phyloP scores from a whole-genome alignment of 139 green algal genomes.

The Medakamo hakoo region DNA sequence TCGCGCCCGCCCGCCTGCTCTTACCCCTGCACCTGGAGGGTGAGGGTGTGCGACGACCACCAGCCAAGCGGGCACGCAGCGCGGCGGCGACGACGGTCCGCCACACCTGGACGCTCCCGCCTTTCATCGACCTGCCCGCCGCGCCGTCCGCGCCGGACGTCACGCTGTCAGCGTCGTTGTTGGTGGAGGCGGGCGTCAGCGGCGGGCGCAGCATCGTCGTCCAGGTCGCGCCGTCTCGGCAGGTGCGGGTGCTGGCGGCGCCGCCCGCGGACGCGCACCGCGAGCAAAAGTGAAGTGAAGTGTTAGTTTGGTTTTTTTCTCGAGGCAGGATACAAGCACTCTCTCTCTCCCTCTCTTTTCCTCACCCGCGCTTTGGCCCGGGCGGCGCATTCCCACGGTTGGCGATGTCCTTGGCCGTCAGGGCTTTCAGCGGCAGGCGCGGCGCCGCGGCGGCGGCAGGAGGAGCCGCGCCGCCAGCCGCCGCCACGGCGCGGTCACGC shows the following conservation, averaged over 20 bases:
- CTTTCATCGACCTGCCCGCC: neutral
- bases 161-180: neutral
- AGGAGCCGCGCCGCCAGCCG: too few relatives aligned
- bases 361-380: too few relatives aligned
- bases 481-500: neutral
- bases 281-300: neutral
- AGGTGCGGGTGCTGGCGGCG: neutral
- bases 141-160: neutral
- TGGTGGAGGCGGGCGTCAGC: neutral
- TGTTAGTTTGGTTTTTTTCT: neutral
- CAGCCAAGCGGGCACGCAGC: neutral
- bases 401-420: neutral
- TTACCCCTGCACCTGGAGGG: neutral
- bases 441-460: too few relatives aligned
- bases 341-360: neutral
- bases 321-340: neutral
- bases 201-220: too few relatives aligned
- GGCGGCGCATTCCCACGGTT: too few relatives aligned
- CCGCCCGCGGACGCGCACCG: neutral
- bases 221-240: neutral
- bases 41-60: neutral
- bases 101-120: neutral
- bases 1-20: neutral
- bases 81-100: neutral
- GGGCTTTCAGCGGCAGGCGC: neutral